Conservation (phyloP, 768 basidiomycete species). For the Postia placenta region DNA sequence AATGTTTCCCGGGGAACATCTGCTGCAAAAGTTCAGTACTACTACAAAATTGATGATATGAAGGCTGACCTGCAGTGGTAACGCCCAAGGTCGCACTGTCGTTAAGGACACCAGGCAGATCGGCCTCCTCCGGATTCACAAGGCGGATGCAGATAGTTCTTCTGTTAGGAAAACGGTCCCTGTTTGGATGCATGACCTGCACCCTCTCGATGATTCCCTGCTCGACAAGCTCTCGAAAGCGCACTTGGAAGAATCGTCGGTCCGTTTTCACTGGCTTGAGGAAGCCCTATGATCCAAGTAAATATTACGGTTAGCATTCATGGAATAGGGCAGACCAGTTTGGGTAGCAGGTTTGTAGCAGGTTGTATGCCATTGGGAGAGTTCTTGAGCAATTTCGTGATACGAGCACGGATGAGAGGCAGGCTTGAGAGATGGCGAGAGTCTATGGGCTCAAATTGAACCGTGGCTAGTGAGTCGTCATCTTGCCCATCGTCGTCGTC, state of each 20-base stretch:
- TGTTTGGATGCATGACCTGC: slow-evolving; percentile 54
- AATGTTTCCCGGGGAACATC: too few species aligned
- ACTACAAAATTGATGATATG: too few species aligned
- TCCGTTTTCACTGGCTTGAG: slow-evolving; percentile 67
- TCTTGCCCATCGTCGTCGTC: slow-evolving; percentile 18
- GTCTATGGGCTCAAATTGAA: slow-evolving; percentile 70
- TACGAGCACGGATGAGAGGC: slow-evolving; percentile 60
- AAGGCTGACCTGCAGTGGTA: too few species aligned
- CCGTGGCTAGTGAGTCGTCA: slow-evolving; percentile 16
- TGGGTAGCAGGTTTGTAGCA: slow-evolving; percentile 70
- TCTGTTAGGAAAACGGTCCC: slow-evolving; percentile 32
- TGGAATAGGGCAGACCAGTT: slow-evolving; percentile 16
- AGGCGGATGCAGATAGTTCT: slow-evolving; percentile 66
- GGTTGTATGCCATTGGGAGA: slow-evolving; percentile 67
- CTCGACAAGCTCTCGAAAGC: slow-evolving; percentile 65
- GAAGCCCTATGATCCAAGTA: slow-evolving; percentile 76
- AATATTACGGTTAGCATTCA: slow-evolving; percentile 3
- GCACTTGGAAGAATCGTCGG: slow-evolving; percentile 75
- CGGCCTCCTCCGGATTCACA: slow-evolving; percentile 35
- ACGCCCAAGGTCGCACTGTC: too few species aligned
- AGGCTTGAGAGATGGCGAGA: slow-evolving; percentile 72
- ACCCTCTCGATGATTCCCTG: slow-evolving; percentile 74
- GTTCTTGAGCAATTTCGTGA: slow-evolving; percentile 65
- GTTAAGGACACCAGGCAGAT: not conserved
- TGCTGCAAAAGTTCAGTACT: too few species aligned